Evolutionary conservation across 2,329 filamentous ascomycete genomes (phyloP), one percentile per base, ranked within the genome.

Genomic region (Thermoascus crustaceus): DNA sequence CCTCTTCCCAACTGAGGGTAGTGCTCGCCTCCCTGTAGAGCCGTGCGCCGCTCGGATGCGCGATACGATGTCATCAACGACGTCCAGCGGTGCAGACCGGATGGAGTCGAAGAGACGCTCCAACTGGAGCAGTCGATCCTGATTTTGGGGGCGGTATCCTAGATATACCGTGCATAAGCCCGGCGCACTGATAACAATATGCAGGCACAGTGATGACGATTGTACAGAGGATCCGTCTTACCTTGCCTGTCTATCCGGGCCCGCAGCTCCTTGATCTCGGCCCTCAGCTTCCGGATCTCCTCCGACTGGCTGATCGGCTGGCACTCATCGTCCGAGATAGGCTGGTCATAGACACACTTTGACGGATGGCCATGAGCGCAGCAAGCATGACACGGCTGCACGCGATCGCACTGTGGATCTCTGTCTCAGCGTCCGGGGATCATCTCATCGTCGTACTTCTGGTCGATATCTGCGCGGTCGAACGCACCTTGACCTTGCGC

Each of bases 331-430:
- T 55, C 57, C 3, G 53, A 46, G 6, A 49, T 35, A 5, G 38
- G 43, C n/a, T 32, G 21, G 22, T 61, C 57, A 39, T 60, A 61
- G 7, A 56, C 49, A 35, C 58, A 61, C 44, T 57, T 54, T 10
- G 58, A 60, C 1, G 58, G 58, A 33, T 61, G 58, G 3, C 58
- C 58, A 43, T 61, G 57, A 5, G 58, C 56, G 38, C 58, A 61
- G 40, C 58, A 61, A 34, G 58, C 57, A 39, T 61, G 57, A 38
- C 57, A 61, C 36, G 58, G 58, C 37, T 56, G 56, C 17, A 61
- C 53, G 30, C 58, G 57, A 38, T 61, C 58, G 42, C 58, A 61
- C 57, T 61, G 46, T 9, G 30, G 18, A 25, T 38, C 43, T 37
- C 23, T 13, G 35, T 30, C 34, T 49, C 47, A 51, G 42, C 35